Evolutionary conservation across 192 early-diverging fungal genomes (phyloP).

Genomic region (Funneliformis mosseae): DNA sequence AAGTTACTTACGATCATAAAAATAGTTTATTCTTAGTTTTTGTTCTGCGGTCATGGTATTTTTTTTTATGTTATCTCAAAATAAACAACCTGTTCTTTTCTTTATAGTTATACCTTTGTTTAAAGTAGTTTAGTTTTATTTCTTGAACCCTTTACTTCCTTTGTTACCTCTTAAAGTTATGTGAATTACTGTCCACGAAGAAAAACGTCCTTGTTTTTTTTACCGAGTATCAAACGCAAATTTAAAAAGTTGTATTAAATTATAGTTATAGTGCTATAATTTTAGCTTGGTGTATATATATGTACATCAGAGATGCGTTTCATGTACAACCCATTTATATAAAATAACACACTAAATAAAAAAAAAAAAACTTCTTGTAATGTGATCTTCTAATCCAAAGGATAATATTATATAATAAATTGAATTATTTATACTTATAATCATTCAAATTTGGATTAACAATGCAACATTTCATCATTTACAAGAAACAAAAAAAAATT

Average conservation of each 20-base stretch:
- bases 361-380: neutral
- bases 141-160: neutral
- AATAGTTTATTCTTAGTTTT: constrained; percentile 62
- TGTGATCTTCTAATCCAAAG: neutral
- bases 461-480: neutral
- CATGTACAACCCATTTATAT: neutral
- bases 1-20: constrained; percentile 56
- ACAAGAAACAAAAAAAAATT: no score
- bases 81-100: neutral
- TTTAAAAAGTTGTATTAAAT: neutral
- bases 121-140: neutral
- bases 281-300: neutral
- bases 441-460: neutral
- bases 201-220: neutral
- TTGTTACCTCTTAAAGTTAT: neutral
- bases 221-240: neutral
- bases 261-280: neutral
- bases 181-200: neutral
- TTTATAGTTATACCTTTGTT: neutral
- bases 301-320: constrained; percentile 1
- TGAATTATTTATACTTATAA: neutral
- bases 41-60: constrained; percentile 50
- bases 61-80: neutral
- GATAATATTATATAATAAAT: no score
- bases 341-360: neutral